These are phyloP conservation scores for Chaetomium sp. DNA, from an alignment of 2,329 filamentous ascomycete species.

Conservation along the genomic window DNA sequence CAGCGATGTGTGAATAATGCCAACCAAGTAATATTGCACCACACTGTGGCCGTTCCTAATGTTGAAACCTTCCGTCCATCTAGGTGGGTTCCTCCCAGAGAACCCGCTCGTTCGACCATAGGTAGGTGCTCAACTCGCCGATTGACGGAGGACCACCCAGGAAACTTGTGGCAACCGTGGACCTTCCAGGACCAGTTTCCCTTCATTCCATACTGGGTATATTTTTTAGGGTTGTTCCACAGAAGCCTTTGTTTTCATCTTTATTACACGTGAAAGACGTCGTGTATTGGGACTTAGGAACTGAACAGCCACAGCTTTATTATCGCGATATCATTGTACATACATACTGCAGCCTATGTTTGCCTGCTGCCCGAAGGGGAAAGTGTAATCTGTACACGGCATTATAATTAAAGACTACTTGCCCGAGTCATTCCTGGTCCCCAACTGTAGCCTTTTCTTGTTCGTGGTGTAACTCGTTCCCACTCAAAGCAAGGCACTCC, in stretches of 20 bases:
- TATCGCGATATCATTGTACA: background rate
- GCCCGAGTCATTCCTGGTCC: background rate
- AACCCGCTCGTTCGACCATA: too few relatives aligned
- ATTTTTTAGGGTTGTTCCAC: background rate
- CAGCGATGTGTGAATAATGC: too few relatives aligned
- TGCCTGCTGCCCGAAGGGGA: accelerated
- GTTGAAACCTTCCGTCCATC: too few relatives aligned
- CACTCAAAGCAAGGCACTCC: background rate
- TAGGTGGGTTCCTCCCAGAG: too few relatives aligned
- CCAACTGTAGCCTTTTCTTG: background rate
- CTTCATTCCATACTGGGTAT: too few relatives aligned
- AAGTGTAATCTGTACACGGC: background rate
- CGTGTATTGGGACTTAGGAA: background rate
- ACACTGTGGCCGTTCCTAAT: too few relatives aligned
- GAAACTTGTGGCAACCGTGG: too few relatives aligned
- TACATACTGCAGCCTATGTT: background rate
- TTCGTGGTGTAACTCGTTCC: background rate
- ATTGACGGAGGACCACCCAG: too few relatives aligned
- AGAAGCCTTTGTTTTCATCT: background rate
- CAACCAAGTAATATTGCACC: too few relatives aligned
- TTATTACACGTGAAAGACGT: background rate
- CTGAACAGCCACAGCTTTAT: background rate
- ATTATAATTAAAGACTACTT: background rate
- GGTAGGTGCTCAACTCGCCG: too few relatives aligned
- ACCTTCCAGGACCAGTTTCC: too few relatives aligned